A percentile compares a stretch with the other conserved stretches of the same genome.
Conservation (phyloP, 768 basidiomycete genomes). For the Kondoa malvinella region DNA sequence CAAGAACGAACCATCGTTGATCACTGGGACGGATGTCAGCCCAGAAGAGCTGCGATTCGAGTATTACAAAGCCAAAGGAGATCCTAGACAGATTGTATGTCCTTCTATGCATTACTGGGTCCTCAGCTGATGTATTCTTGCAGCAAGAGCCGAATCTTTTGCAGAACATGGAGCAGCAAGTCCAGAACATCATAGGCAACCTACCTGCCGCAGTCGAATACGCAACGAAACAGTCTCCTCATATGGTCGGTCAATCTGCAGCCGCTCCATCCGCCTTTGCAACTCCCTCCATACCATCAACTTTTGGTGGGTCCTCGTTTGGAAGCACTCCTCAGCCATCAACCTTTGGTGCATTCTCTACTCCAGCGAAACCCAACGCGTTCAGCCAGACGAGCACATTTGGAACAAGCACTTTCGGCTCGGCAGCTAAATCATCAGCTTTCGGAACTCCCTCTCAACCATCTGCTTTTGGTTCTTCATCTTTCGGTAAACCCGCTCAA, state of each 20-base stretch:
- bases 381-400: constrained; percentile 2
- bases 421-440: constrained; percentile 3
- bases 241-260: not conserved
- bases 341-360: not conserved
- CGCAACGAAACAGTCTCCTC: constrained; percentile 11
- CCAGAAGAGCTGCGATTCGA: constrained; percentile 14
- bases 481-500: not conserved
- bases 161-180: constrained; percentile 12
- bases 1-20: constrained; percentile 14
- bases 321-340: constrained; percentile 1
- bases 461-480: constrained; percentile 3
- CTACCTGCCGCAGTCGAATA: constrained; percentile 13
- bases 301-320: constrained; percentile 6
- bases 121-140: not conserved
- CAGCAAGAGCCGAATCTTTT: constrained; percentile 8
- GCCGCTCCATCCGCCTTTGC: not conserved
- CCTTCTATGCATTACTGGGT: not conserved
- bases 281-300: not conserved
- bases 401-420: not conserved
- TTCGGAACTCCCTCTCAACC: constrained; percentile 1
- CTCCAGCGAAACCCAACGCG: not conserved
- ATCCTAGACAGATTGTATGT: not conserved
- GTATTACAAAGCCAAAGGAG: constrained; percentile 13
- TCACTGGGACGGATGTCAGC: constrained; percentile 14
- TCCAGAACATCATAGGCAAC: constrained; percentile 9